Conservation (phyloP, 192 early-diverging fungal genomes). For the Phycomyces nitens region DNA sequence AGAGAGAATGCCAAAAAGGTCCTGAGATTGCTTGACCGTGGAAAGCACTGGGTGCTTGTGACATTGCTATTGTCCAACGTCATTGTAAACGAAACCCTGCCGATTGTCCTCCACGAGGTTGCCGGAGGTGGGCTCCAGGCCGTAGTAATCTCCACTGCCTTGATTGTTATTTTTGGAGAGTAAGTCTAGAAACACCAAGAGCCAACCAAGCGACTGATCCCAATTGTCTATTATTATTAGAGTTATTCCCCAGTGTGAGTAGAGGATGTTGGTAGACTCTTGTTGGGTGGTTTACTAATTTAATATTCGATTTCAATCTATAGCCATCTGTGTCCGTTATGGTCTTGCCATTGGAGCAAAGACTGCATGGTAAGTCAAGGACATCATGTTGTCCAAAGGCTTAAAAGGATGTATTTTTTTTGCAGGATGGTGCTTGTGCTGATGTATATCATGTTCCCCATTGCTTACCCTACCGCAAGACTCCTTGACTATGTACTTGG, state of each 20-base stretch:
- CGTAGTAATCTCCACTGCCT: constrained; percentile 79
- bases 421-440: constrained; percentile 56
- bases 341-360: constrained; percentile 90
- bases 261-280: no score
- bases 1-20: constrained; percentile 65
- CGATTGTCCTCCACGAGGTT: constrained; percentile 78
- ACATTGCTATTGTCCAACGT: constrained; percentile 92
- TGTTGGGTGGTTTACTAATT: no score
- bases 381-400: no score
- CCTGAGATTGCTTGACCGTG: constrained; percentile 39
- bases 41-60: constrained; percentile 88
- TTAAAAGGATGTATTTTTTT: no score
- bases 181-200: no score
- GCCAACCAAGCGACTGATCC: no score
- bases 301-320: no score
- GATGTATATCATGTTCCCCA: constrained; percentile 66
- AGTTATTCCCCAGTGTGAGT: constrained; percentile 76
- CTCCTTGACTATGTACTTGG: constrained; percentile 88
- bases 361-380: constrained; percentile 55
- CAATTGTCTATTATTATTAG: constrained; percentile 18
- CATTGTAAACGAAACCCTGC: constrained; percentile 91
- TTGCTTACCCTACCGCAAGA: constrained; percentile 84
- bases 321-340: constrained; percentile 85
- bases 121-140: constrained; percentile 78
- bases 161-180: constrained; percentile 97